Evolutionary conservation across 257 asterid species (phyloP), one percentile per base, ranked within the genome.

Genomic region (Henckelia pumila): DNA sequence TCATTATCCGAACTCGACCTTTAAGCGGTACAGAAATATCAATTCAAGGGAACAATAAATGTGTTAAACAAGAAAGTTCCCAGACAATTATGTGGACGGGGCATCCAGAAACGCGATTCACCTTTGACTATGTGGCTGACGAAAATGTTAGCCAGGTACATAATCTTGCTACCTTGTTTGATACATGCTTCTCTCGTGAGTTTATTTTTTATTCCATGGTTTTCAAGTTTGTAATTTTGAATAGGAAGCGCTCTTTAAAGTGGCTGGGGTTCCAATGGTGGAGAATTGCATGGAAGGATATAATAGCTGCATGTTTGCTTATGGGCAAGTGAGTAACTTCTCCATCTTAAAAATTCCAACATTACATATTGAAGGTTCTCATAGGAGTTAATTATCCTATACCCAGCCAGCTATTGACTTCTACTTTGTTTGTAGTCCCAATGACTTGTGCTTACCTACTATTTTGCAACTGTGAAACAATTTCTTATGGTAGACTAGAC

Each of bases 221-320:
- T 59, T 55, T 76, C 47, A 75, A 69, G 63, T 58, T 56, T 28
- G 21, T 21, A 37, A 61, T 66, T 64, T 56, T 26, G 44, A 63
- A 77, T 86, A 94, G 99, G 99, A 94, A 78, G 87, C 80, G 95
- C 73, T 94, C 60, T 93, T 91, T 68, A 87, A 88, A 79, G 89
- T 81, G 55, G 87, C 97, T 56, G 99, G 99, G 37, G 84, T 94
- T 61, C 96, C 96, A 13, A 83, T 94, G 97, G 99, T 94, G 70
- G 99, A 94, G 79, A 94, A 94, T 70, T 91, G 97, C 78, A 79
- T 94, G 87, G 92, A 83, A 68, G 99, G 99, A 59, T 94, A 94
- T 75, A 94, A 94, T 74, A 94, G 99, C 64, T 94, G 99, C 79
- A 91, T 94, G 96, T 94, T 94, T 78, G 99, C 99, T 29, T 94